phyloP scores from a whole-genome alignment of 345 rosid species.

The Eucalyptus rudis region DNA sequence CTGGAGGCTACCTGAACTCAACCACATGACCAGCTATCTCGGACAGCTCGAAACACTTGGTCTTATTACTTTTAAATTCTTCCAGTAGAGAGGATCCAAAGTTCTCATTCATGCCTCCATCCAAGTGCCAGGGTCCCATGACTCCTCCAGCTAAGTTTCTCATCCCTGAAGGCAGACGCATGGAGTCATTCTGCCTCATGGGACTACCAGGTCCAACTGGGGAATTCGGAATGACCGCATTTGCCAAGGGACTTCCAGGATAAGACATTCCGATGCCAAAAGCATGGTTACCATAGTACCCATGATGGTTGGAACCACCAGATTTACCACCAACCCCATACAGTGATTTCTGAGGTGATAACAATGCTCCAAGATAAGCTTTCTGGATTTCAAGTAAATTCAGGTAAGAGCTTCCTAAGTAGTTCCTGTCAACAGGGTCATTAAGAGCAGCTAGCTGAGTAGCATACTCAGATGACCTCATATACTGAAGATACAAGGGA shows the following conservation, averaged over 20 bases:
- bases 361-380: constrained; percentile 38
- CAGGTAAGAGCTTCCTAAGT: constrained; percentile 39
- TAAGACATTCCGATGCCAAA: constrained; percentile 44
- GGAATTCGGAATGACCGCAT: constrained; percentile 38
- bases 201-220: constrained; percentile 47
- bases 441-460: constrained; percentile 37
- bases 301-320: constrained; percentile 39
- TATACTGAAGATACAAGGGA: constrained; percentile 57
- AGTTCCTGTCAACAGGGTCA: constrained; percentile 39
- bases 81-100: constrained; percentile 57
- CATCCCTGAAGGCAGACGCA: constrained; percentile 37
- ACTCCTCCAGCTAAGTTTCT: constrained; percentile 40
- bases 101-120: constrained; percentile 33
- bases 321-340: constrained; percentile 40
- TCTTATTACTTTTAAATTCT: constrained; percentile 65
- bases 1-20: constrained; percentile 45
- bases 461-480: constrained; percentile 38
- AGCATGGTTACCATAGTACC: constrained; percentile 42
- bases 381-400: constrained; percentile 52
- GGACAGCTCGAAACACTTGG: constrained; percentile 51
- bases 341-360: constrained; percentile 49
- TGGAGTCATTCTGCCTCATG: constrained; percentile 32
- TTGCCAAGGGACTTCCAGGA: constrained; percentile 61
- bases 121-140: constrained; percentile 50
- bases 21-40: constrained; percentile 67